Percentiles rank a stretch among this genome's conserved stretches.
phyloP scores from a whole-genome alignment of 202 grass and related monocot species.

The Panicum hallii region DNA sequence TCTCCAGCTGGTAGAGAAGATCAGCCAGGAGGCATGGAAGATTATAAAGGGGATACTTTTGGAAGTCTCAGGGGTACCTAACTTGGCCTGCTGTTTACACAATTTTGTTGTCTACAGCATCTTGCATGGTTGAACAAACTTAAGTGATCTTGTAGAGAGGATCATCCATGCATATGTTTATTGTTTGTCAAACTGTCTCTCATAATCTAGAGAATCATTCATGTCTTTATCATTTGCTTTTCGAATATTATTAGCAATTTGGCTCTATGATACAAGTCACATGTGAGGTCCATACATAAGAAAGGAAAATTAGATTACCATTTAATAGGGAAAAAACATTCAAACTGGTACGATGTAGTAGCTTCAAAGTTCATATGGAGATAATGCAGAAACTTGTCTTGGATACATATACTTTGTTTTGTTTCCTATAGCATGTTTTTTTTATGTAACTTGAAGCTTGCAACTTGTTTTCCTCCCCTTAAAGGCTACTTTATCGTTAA shows the following conservation, averaged over 20 bases:
- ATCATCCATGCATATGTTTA: constrained; percentile 24
- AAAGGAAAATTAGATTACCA: not conserved
- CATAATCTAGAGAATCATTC: constrained; percentile 16
- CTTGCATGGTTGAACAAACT: constrained; percentile 16
- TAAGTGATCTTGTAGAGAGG: constrained; percentile 13
- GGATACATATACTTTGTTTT: constrained; percentile 18
- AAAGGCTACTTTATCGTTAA: constrained; percentile 8
- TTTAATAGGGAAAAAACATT: constrained; percentile 28
- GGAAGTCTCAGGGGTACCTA: constrained; percentile 47
- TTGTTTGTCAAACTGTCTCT: constrained; percentile 33
- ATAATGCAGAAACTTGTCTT: not conserved
- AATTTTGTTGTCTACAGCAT: constrained; percentile 24
- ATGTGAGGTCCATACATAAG: constrained; percentile 37
- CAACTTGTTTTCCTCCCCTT: not conserved
- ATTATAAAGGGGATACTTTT: constrained; percentile 53
- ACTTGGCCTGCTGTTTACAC: constrained; percentile 18
- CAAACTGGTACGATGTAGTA: not conserved
- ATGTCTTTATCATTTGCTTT: constrained; percentile 31
- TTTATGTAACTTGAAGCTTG: constrained; percentile 13
- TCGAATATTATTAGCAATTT: not conserved
- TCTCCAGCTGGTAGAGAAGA: constrained; percentile 58
- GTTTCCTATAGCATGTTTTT: not conserved
- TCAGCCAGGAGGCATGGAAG: constrained; percentile 46
- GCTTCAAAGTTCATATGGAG: constrained; percentile 15
- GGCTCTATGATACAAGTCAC: not conserved